Base-by-base conservation (phyloP, 352 stramenopile species). In the Globisporangium megalacanthum region DNA sequence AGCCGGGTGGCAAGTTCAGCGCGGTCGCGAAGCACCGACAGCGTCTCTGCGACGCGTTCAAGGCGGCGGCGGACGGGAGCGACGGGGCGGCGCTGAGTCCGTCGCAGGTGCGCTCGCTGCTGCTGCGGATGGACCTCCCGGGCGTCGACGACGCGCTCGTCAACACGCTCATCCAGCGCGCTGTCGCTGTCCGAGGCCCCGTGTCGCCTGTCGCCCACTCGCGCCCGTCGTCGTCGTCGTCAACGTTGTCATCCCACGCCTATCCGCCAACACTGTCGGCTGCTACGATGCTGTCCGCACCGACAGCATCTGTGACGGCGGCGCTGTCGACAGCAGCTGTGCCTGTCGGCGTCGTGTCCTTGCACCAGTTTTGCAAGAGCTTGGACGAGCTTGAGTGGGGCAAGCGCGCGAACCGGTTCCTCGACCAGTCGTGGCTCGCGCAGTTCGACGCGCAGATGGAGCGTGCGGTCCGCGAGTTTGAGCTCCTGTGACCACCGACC, bases 401-500 rank as follows among this genome's bases (percentile, higher is more conserved):
- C 45, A 88, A 80, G 59, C 85, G 83, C 46, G 59, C 80, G 2
- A 94, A 94, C 48, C 77, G 77, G 11, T 94, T 93, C 45, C 66
- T 94, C 5, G 79, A 92, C 45, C 77, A 77, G 42, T 85, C 76
- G 41, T 94, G 80, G 85, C 66, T 94, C 29, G 61, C 67, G 14
- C 85, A 92, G 54, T 94, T 92, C 49, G 82, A 94, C 58, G 78
- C 77, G 48, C 85, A 94, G 47, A 65, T 94, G 49, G 83, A 94
- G 47, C 72, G 77, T 20, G 79, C 80, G 1, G 68, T 74, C 35
- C 79, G 80, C 13, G 83, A 90, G 42, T 90, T 85, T 49, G 78
- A 90, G 44, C 56, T 89, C 46, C 62, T 92, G 36, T 91, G 59
- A 65, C 35, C 7, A 39, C 10, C 2, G 35, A 29, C 25, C 25